Conservation (phyloP, 164 flowering plant species). For the Euptelea pleiosperma region DNA sequence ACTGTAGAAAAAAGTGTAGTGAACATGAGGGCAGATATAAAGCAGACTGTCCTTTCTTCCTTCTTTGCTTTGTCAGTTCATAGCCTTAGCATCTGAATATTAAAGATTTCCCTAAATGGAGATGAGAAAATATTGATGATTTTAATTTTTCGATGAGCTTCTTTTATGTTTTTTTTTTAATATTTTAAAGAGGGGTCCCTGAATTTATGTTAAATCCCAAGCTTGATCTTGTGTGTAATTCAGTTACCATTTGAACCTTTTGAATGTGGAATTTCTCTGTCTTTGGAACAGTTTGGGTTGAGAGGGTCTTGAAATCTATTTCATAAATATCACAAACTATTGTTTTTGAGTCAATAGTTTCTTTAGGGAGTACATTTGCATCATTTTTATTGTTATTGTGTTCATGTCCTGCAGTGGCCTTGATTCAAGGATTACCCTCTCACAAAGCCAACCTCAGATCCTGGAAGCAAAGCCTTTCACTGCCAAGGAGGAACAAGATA, state of each 20-base stretch:
- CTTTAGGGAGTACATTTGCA: neutral
- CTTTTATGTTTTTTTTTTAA: neutral
- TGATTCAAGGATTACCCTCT: conserved; percentile 37
- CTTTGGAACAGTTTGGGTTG: too few species aligned
- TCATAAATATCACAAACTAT: too few species aligned
- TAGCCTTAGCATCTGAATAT: conserved; percentile 13
- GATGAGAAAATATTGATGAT: neutral
- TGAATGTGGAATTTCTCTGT: neutral
- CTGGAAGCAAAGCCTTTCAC: conserved; percentile 34
- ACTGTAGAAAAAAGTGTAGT: conserved; percentile 29
- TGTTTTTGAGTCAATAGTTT: too few species aligned
- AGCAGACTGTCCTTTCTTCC: conserved; percentile 27
- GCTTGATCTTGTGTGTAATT: conserved; percentile 1
- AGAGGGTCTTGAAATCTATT: too few species aligned
- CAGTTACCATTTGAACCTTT: neutral
- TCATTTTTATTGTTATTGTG: too few species aligned
- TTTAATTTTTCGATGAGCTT: conserved; percentile 6
- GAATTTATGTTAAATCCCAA: conserved; percentile 6
- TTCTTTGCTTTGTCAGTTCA: conserved; percentile 30
- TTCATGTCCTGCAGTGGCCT: conserved; percentile 38
- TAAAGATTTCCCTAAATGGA: conserved; percentile 9
- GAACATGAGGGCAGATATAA: conserved; percentile 25
- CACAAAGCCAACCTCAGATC: conserved; percentile 31
- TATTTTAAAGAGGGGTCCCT: neutral
- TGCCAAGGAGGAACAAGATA: conserved; percentile 46